phyloP scores from a whole-genome alignment of 805 yeast species.

The Nakazawaea holstii region DNA sequence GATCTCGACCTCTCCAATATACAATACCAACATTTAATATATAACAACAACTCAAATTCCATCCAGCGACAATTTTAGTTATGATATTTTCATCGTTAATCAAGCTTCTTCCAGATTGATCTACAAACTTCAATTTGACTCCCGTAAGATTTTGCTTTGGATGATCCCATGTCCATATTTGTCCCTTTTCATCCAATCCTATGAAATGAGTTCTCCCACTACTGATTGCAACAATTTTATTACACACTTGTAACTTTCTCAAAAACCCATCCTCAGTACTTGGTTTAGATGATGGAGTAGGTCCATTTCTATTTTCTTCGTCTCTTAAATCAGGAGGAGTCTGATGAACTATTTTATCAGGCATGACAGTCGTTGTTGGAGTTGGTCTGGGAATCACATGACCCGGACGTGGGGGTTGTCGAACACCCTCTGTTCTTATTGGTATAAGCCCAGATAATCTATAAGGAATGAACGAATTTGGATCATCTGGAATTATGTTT shows the following conservation, averaged over 20 bases:
- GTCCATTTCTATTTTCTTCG: constrained; percentile 5
- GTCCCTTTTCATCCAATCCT: constrained; percentile 45
- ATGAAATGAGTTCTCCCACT: constrained; percentile 64
- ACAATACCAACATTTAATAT: constrained; percentile 48
- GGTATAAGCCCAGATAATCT: not conserved
- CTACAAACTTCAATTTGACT: constrained; percentile 34
- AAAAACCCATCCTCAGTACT: constrained; percentile 16
- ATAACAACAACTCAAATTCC: constrained; percentile 53
- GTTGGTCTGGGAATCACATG: not conserved
- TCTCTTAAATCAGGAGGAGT: constrained; percentile 9
- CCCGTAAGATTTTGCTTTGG: constrained; percentile 33
- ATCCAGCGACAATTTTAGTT: constrained; percentile 55
- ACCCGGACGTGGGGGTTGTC: constrained; percentile 5
- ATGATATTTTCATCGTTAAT: constrained; percentile 24
- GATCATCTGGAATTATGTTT: not conserved
- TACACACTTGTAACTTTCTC: not conserved
- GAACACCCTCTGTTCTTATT: not conserved
- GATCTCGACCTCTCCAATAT: constrained; percentile 43
- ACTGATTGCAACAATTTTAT: constrained; percentile 33
- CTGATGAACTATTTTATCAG: not conserved
- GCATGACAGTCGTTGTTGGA: not conserved
- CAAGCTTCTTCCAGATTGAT: constrained; percentile 11
- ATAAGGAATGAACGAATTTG: not conserved
- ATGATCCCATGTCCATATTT: constrained; percentile 61
- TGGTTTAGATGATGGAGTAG: constrained; percentile 13